Base-by-base conservation (phyloP, 768 basidiomycete genomes). In the Clavaria fumosa region DNA sequence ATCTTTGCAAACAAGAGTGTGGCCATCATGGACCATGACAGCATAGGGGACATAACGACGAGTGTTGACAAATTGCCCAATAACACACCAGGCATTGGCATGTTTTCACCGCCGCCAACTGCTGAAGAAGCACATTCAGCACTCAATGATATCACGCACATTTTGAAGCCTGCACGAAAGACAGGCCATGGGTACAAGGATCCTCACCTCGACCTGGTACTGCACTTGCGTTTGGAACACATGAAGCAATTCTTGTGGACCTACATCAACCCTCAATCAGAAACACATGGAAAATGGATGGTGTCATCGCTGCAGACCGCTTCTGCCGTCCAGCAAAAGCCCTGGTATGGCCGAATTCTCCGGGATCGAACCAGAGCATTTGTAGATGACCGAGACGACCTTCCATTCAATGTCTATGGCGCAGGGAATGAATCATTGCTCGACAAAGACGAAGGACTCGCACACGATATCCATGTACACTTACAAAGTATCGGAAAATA, bases 381-480 rank as follows among this genome's bases (percentile, higher is more conserved):
- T 40, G 39, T 50, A 11, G 23, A 5, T 2, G 47, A 52, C 35
- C 37, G 37, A 4, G 39, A 51, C 27, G 5, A 49, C 23, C 7
- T 56, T n/a, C 49, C 51, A 7, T 19, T 17, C 5, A 45, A 47
- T 34, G 18, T 34, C 5, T 51, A 48, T 33, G 46, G 50, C 23
- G 23, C 41, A 11, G 50, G 47, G 36, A 42, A 26, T 12, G 32
- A 28, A 21, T 46, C 51, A 26, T 34, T 26, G 27, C 37, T 50
- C 30, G 45, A 50, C 7, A n/a, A n/a, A n/a, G 43, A 54, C 18
- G 50, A 51, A 30, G 53, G 50, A 24, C 32, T 58, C 4, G 20
- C 34, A 30, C 20, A 42, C 5, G 48, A 52, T 18, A 38, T 58
- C n/a, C 38, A 43, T 9, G 14, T 31, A 10, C 38, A 46, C 37